Evolutionary conservation across 139 green algal species (phyloP).

Genomic region (Coelastrella sp.): DNA sequence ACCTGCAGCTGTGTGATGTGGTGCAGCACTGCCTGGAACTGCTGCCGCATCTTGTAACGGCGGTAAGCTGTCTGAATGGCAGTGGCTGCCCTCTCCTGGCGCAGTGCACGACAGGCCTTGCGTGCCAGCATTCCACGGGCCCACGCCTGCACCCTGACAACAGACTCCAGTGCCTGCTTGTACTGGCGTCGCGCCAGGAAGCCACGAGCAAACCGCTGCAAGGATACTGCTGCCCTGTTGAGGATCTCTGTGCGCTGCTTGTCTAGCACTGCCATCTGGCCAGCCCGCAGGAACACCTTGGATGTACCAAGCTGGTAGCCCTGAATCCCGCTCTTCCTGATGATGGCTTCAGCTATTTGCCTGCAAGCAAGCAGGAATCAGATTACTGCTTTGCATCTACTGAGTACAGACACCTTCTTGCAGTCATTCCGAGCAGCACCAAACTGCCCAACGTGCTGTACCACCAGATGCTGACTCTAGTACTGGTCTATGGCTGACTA

Average conservation of each 20-base stretch:
- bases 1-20: conserved; percentile 57
- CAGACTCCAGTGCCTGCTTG: conserved; percentile 5
- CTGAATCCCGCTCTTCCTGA: conserved; percentile 33
- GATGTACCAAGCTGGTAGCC: conserved; percentile 44
- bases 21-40: conserved; percentile 20
- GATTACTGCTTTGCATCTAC: no score
- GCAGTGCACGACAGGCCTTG: conserved; percentile 56
- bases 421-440: no score
- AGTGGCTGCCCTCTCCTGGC: conserved; percentile 72
- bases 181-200: conserved; percentile 66
- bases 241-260: conserved; percentile 90
- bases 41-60: conserved; percentile 68
- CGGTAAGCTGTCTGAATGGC: conserved; percentile 82
- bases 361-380: conserved; percentile 13
- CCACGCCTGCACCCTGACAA: conserved; percentile 65
- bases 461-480: no score
- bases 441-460: no score
- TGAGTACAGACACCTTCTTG: no score
- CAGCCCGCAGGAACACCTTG: conserved; percentile 60
- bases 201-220: conserved; percentile 81
- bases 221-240: conserved; percentile 79
- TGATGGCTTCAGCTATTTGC: conserved; percentile 40
- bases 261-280: conserved; percentile 96
- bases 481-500: no score
- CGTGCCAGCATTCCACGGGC: conserved; percentile 63